Conservation (phyloP, 2,329 filamentous ascomycete species). For the Trichoderma semiorbis region DNA sequence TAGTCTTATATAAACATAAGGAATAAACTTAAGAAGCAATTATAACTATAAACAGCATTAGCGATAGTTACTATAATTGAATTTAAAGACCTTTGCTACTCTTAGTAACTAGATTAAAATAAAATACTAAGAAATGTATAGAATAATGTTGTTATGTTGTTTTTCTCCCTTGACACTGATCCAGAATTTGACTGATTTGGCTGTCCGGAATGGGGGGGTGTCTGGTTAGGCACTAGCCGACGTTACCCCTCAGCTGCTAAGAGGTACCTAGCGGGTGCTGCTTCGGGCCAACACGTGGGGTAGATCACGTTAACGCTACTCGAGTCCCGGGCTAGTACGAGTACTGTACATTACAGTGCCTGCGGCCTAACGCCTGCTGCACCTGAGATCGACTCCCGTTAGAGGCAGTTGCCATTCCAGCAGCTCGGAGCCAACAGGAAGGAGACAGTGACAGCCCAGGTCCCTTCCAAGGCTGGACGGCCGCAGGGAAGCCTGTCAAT, state of each 20-base stretch:
- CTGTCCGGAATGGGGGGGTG: too few species aligned
- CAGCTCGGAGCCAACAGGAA: conserved; percentile 15
- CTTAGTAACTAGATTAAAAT: too few species aligned
- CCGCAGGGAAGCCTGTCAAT: not conserved
- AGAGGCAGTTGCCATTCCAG: not conserved
- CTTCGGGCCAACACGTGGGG: not conserved
- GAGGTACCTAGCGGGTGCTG: not conserved
- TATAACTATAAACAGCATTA: too few species aligned
- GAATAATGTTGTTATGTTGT: too few species aligned
- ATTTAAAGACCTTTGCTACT: too few species aligned
- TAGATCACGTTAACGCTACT: not conserved
- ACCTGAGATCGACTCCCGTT: not conserved
- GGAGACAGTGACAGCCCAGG: conserved; percentile 11
- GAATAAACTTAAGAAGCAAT: too few species aligned
- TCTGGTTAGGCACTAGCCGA: too few species aligned
- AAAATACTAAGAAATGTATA: too few species aligned
- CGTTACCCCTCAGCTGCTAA: not conserved
- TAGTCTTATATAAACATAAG: too few species aligned
- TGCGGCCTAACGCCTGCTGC: not conserved
- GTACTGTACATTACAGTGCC: not conserved
- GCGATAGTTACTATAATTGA: too few species aligned
- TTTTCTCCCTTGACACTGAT: too few species aligned
- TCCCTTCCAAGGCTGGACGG: not conserved
- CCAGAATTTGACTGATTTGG: too few species aligned
- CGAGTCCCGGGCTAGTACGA: not conserved